Evolutionary conservation across 2,329 filamentous ascomycete genomes (phyloP), one percentile per base, ranked within the genome.

Genomic region (Aphanocladium album): DNA sequence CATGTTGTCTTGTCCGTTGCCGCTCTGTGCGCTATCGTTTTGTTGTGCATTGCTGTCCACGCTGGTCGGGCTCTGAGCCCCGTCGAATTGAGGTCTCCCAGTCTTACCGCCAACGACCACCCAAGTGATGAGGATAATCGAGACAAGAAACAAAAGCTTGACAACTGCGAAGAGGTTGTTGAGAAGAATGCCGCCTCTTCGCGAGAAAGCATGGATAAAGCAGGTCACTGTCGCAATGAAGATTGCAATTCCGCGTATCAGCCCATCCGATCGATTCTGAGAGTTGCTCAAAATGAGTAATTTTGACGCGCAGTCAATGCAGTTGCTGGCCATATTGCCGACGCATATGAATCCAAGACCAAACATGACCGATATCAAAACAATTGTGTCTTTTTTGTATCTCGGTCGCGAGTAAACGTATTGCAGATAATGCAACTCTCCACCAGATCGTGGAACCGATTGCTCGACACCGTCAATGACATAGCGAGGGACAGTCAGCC

Each of bases 131-230:
- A 69, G 60, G 17, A 75, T 67, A 56, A 84, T 79, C 11, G 77
- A 68, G 1, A 82, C 59, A 2, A 84, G 73, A 1, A 83, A 75
- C 50, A 71, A 65, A 3, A 82, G 67, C 64, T 84, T 84, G 61
- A 81, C 64, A 3, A 77, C 67, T 3, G 81, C 81, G 35, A 84
- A 71, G n/a, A 74, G 25, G 62, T 83, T 83, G 66, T 80, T 82
- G 25, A 83, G 65, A 23, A 72, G 66, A 47, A 84, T 81, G 2
- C 82, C 82, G 3, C 79, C 79, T 8, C 76, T 71, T 27, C 82
- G 72, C 47, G 79, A 83, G 43, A 74, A 67, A 3, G 73, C 74
- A 62, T 84, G 81, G 1, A 83, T 73, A 19, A 81, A 71, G 60
- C 79, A 80, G 3, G 78, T 75, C 12, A 76, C 64, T 0, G 74